Percentiles rank a stretch among this genome's conserved stretches.
Conservation (phyloP, 73 alveolate species). For the Paramecium octaurelia region DNA sequence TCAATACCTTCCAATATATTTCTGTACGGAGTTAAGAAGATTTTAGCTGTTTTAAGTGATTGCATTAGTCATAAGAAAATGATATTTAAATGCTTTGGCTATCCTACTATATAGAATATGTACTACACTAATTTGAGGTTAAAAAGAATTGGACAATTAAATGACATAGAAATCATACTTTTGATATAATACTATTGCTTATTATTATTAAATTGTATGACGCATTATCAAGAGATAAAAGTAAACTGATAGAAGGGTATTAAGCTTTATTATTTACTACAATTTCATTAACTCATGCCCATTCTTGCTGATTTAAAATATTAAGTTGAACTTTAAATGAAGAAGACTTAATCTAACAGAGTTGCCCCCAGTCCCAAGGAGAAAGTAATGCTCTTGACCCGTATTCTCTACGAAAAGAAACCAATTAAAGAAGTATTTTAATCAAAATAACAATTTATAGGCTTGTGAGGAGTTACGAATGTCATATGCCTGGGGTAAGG, state of each 20-base stretch:
- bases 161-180: not conserved
- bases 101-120: not conserved
- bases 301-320: slow-evolving; percentile 41
- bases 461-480: slow-evolving; percentile 27
- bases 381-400: slow-evolving; percentile 33
- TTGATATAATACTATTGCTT: not conserved
- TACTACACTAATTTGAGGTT: not conserved
- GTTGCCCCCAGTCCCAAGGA: slow-evolving; percentile 15
- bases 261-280: not conserved
- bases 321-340: slow-evolving; percentile 49
- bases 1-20: not conserved
- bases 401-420: slow-evolving; percentile 22
- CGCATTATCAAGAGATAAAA: not conserved
- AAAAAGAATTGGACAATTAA: not conserved
- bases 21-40: not conserved
- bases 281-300: slow-evolving; percentile 18
- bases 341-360: not conserved
- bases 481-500: slow-evolving; percentile 23
- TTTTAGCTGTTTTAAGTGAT: not conserved
- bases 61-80: not conserved
- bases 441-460: not conserved
- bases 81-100: not conserved
- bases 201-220: not conserved
- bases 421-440: not conserved
- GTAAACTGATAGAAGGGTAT: not conserved